Evolutionary conservation across 257 asterid genomes (phyloP).

Genomic region (Cynanchum wilfordii): DNA sequence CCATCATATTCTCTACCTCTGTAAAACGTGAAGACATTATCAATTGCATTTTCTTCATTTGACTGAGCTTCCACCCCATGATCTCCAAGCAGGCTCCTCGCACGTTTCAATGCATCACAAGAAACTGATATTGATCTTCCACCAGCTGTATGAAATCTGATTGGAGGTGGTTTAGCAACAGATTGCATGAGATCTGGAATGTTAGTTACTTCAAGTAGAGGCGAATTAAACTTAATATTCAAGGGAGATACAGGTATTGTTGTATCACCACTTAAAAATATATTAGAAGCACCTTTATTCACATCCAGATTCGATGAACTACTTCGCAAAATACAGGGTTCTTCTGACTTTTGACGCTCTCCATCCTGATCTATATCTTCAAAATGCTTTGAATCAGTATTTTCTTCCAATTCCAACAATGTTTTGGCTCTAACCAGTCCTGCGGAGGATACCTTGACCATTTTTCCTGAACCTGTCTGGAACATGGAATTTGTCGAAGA

Average conservation of each 20-base stretch:
- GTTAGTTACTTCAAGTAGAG: conserved; percentile 26
- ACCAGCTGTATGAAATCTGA: conserved; percentile 93
- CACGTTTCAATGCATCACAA: conserved; percentile 75
- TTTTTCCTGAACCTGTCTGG: conserved; percentile 65
- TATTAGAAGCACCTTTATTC: conserved; percentile 21
- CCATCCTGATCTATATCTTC: conserved; percentile 30
- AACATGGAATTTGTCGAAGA: conserved; percentile 25
- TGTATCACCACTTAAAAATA: conserved; percentile 28
- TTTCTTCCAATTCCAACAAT: conserved; percentile 59
- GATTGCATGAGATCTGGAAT: conserved; percentile 33
- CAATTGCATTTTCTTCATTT: conserved; percentile 37
- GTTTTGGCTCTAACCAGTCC: conserved; percentile 79
- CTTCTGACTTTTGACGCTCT: conserved; percentile 25
- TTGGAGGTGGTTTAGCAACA: conserved; percentile 51
- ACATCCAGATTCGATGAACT: conserved; percentile 12
- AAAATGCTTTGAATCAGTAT: conserved; percentile 32
- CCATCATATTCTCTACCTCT: conserved; percentile 27
- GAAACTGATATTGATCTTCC: conserved; percentile 94
- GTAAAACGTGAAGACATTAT: conserved; percentile 33
- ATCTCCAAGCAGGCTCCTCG: conserved; percentile 80
- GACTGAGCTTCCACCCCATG: conserved; percentile 46
- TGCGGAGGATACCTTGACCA: conserved; percentile 60
- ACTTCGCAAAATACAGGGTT: conserved; percentile 25
- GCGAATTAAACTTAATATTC: conserved; percentile 25
- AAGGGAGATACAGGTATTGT: conserved; percentile 25